Base-by-base conservation (phyloP, 2,329 filamentous ascomycete species). In the Nemania serpens region DNA sequence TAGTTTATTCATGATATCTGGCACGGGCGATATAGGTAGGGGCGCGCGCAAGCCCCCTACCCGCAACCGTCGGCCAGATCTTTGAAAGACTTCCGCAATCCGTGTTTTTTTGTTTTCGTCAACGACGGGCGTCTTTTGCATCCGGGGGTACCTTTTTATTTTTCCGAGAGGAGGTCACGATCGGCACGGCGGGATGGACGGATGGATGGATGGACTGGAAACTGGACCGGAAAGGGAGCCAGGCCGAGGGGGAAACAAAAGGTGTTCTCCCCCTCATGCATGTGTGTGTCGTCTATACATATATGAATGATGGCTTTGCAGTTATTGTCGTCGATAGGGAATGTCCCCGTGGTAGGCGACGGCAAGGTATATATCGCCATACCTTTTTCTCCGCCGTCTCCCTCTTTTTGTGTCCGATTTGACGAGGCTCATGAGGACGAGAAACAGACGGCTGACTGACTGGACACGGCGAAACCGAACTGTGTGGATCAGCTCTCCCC, bases 11-110 rank as follows among this genome's bases (percentile, higher is more conserved):
- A 61, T 42, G 57, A 54, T 50, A 45, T 48, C 34, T 37, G 53
- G 49, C 54, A 62, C 59, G 56, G 55, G 39, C 62, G 59, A 56
- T 57, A 48, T 55, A 46, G 52, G 51, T 55, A 17, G 13, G 29
- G 53, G 55, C 47, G 55, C 59, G 48, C 59, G n/a, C 59, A n/a
- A 39, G 4, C 36, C 15, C 11, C 15, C 36, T 12, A 13, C 58
- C 54, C 64, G 58, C 49, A 53, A 56, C 47, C 60, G 53, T 46
- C 39, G 52, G 36, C 54, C 36, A 53, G 51, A 47, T 37, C 62
- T 56, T 60, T 59, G 52, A 51, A 45, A 60, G 7, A 7, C 7
- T 29, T 64, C 62, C 65, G 62, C 67, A 66, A 70, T 62, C 57
- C 57, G 62, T 55, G 62, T 65, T 62, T 66, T 7, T 29, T 29